Base-by-base conservation (phyloP, 1,284 basidiomycete genomes). In the Phlebopus sp. region DNA sequence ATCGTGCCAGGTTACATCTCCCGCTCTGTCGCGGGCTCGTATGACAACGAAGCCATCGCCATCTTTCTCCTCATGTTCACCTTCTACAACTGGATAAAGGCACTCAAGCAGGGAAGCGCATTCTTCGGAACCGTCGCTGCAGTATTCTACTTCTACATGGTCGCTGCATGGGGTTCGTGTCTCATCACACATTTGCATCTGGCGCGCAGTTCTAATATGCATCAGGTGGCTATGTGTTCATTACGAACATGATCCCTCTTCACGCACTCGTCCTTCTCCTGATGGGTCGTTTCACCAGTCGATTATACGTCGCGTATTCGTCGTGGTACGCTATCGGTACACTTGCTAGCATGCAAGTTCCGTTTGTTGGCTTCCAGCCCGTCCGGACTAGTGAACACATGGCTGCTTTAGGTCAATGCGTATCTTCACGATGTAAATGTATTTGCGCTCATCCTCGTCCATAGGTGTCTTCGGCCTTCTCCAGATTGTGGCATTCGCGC, bases 11-110 rank as follows among this genome's bases (percentile, higher is more conserved):
- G 91, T 13, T 99, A 99, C 73, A 99, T 99, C 66, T 99, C 96
- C 5, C 91, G 97, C 64, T 97, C 94, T 0, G 97, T 99, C 45
- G 97, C 97, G 3, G 97, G 97, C 37, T 98, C 96, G 13, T 99
- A 99, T 73, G 97, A 99, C 74, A 99, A 99, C 66, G 97, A 99
- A 75, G 97, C 97, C 36, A 99, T 99, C 60, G 97, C 97, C 57
- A 99, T 99, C 70, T 99, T 99, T 77, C 81, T 99, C 54, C 90
- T 99, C 66, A 98, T 99, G 95, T 92, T 93, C 71, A 98, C 95
- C 7, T 99, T 99, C 73, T 99, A 84, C 74, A 81, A 82, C 52
- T 99, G 97, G 97, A 96, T 99, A 70, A 94, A 92, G 65, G 95
- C 97, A 18, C 76, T 98, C 50, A 98, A 98, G 72, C 81, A 84